Evolutionary conservation across 768 basidiomycete genomes (phyloP).

Genomic region (Hirschioporus abietinus): DNA sequence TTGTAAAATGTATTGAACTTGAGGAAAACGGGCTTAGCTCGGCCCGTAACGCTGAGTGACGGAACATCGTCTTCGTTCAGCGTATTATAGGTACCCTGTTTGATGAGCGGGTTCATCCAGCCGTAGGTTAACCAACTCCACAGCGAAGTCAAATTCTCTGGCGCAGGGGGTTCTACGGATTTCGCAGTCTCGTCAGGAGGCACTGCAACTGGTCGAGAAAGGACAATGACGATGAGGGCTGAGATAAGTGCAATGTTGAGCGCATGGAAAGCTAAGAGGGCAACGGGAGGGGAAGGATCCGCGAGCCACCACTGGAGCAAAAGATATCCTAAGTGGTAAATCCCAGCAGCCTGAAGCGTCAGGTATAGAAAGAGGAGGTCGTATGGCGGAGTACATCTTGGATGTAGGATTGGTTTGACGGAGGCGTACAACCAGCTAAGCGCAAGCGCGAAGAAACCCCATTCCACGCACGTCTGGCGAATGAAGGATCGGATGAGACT

Average conservation of each 20-base stretch:
- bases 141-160: conserved; percentile 72
- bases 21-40: conserved; percentile 58
- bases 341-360: conserved; percentile 38
- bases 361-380: conserved; percentile 62
- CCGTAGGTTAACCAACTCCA: conserved; percentile 67
- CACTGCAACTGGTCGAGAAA: not conserved
- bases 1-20: conserved; percentile 33
- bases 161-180: conserved; percentile 34
- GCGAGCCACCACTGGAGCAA: conserved; percentile 42
- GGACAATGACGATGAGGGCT: not conserved
- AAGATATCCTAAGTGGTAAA: conserved; percentile 47
- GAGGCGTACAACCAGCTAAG: conserved; percentile 64
- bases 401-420: conserved; percentile 46
- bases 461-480: conserved; percentile 23
- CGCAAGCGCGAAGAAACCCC: conserved; percentile 43
- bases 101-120: conserved; percentile 66
- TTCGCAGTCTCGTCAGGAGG: not conserved
- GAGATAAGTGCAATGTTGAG: not conserved
- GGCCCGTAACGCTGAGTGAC: conserved; percentile 61
- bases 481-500: conserved; percentile 42
- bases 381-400: conserved; percentile 52
- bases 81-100: conserved; percentile 39
- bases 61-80: conserved; percentile 71
- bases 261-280: not conserved
- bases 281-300: conserved; percentile 34